A percentile compares a stretch with the other conserved stretches of the same genome.
Conservation (phyloP, 2,329 filamentous ascomycete species). For the Scolecobasidium constrictum region DNA sequence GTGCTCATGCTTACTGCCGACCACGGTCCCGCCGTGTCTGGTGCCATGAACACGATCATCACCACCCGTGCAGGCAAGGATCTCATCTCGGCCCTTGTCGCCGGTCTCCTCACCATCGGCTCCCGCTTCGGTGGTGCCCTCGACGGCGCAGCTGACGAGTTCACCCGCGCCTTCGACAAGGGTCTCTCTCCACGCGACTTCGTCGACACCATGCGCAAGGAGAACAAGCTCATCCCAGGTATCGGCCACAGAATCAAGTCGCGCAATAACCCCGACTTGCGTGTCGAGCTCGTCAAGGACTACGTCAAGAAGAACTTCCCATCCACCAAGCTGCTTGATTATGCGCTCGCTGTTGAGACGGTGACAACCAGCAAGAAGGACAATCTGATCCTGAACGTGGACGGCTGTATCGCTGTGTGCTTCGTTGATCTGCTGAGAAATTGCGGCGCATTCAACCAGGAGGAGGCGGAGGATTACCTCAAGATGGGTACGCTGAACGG, state of each 20-base stretch:
- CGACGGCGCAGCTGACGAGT: slow-evolving; percentile 95
- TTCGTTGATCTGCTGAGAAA: slow-evolving; percentile 97
- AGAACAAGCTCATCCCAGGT: slow-evolving; percentile 99
- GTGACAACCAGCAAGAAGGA: slow-evolving; percentile 99
- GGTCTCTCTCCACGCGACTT: slow-evolving; percentile 97
- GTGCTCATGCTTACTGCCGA: slow-evolving; percentile 99
- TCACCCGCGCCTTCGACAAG: slow-evolving; percentile 97
- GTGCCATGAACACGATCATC: slow-evolving; percentile 99
- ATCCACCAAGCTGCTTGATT: slow-evolving; percentile 95
- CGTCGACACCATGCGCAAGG: slow-evolving; percentile 97
- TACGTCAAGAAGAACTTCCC: slow-evolving; percentile 97
- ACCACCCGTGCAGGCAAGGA: slow-evolving; percentile 99
- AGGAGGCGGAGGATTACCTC: slow-evolving; percentile 98
- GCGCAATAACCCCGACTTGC: slow-evolving; percentile 98
- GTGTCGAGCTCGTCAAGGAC: slow-evolving; percentile 98
- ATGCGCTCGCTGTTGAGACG: slow-evolving; percentile 92
- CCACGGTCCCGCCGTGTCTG: slow-evolving; percentile 96
- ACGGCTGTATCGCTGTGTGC: slow-evolving; percentile 96
- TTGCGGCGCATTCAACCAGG: slow-evolving; percentile 89
- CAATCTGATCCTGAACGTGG: slow-evolving; percentile 98
- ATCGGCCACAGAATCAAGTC: slow-evolving; percentile 99
- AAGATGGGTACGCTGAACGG: slow-evolving; percentile 99
- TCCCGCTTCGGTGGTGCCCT: slow-evolving; percentile 97
- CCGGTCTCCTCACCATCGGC: slow-evolving; percentile 94
- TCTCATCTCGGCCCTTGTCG: slow-evolving; percentile 87